A percentile compares a stretch with the other conserved stretches of the same genome.
Conservation (phyloP, 805 yeast genomes). For the Cyberlindnera galapagoensis region DNA sequence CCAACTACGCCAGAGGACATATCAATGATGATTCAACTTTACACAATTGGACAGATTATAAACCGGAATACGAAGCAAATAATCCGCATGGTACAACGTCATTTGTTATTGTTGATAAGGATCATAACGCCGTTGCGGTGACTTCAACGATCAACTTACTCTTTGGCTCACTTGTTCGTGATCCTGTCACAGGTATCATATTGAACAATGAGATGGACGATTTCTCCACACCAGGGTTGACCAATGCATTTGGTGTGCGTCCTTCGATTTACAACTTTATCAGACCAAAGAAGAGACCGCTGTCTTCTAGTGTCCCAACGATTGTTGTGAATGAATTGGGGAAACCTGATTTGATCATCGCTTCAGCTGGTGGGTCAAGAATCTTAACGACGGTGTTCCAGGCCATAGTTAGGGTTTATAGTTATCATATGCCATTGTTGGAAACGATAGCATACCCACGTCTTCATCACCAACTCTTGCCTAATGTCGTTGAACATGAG, state of each 20-base stretch:
- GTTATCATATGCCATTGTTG: constrained; percentile 50
- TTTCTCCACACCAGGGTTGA: constrained; percentile 63
- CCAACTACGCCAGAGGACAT: constrained; percentile 37
- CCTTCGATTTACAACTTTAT: constrained; percentile 81
- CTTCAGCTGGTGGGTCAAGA: constrained; percentile 93
- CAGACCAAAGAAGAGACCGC: constrained; percentile 71
- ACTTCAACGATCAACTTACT: constrained; percentile 83
- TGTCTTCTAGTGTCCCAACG: constrained; percentile 78
- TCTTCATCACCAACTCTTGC: constrained; percentile 83
- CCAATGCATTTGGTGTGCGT: constrained; percentile 72
- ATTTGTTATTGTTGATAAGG: constrained; percentile 67
- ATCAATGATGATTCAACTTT: constrained; percentile 55
- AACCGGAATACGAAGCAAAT: constrained; percentile 69
- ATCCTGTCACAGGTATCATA: constrained; percentile 73
- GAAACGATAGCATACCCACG: constrained; percentile 77
- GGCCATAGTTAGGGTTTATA: constrained; percentile 62
- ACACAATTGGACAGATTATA: constrained; percentile 61
- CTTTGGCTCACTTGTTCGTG: constrained; percentile 82
- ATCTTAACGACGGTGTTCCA: constrained; percentile 80
- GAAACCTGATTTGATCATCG: constrained; percentile 61
- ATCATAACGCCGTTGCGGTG: constrained; percentile 75
- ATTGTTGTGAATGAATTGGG: constrained; percentile 46
- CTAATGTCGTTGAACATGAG: constrained; percentile 62
- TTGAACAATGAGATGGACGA: constrained; percentile 94
- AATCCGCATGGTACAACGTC: constrained; percentile 93